Conservation (phyloP, 208 protist species). For the Herpetomonas samuelpessoai region DNA sequence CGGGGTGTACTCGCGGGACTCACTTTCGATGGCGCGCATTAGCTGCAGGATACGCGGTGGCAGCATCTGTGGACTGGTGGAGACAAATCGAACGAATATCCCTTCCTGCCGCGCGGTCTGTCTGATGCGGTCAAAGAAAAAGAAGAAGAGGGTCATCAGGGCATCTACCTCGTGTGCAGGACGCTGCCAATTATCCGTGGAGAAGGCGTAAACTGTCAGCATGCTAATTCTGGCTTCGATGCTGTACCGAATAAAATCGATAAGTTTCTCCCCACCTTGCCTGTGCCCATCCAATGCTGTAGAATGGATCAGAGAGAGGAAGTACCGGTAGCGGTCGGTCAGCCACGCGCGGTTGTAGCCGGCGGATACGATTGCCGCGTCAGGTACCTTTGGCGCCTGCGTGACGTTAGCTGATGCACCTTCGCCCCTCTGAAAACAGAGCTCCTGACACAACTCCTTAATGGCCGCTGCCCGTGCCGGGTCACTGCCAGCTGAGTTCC, state of each 20-base stretch:
- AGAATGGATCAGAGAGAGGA: conserved; percentile 39
- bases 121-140: conserved; percentile 78
- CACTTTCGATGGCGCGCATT: conserved; percentile 68
- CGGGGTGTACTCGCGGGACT: conserved; percentile 39
- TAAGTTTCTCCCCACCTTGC: conserved; percentile 73
- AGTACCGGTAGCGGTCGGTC: conserved; percentile 14
- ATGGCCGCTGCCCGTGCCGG: background rate
- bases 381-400: background rate
- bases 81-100: conserved; percentile 89
- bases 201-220: conserved; percentile 90
- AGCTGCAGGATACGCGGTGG: conserved; percentile 45
- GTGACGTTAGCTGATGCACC: background rate
- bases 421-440: background rate
- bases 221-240: conserved; percentile 63
- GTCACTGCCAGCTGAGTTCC: background rate
- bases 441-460: background rate
- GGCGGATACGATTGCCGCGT: background rate
- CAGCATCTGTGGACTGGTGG: conserved; percentile 48
- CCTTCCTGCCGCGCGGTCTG: conserved; percentile 37
- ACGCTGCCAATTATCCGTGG: conserved; percentile 88
- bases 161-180: conserved; percentile 68
- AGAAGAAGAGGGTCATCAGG: conserved; percentile 81
- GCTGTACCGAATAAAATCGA: conserved; percentile 69
- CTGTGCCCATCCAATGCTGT: conserved; percentile 80
- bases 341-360: conserved; percentile 7